Evolutionary conservation across 2,329 filamentous ascomycete species (phyloP), one percentile per base, ranked within the genome.

Genomic region (Fusarium sublunatum): DNA sequence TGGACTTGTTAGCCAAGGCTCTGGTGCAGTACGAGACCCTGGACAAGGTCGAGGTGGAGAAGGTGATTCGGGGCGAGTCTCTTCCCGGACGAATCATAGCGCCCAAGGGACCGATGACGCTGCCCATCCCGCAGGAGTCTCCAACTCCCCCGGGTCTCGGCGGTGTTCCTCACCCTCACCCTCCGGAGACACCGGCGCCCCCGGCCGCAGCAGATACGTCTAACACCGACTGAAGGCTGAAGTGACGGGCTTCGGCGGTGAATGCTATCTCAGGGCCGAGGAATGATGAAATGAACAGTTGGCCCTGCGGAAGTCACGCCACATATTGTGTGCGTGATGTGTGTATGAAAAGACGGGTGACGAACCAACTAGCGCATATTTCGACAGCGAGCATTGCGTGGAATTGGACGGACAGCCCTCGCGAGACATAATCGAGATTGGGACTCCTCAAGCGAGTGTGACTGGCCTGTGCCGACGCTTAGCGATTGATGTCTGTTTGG

Each of bases 11-110:
- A 9, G 94, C 95, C 26, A 88, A 93, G 72, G 95, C 93, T 6
- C 83, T 99, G 9, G 88, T 99, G 31, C 89, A 97, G 76, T 98
- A 97, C 76, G 95, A 99, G 81, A 97, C 93, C 0, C 80, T 99
- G 47, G 90, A 91, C 75, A 91, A 90, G 76, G 88, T 90, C 4
- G 95, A 99, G 76, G 96, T 98, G 63, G 88, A 93, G 76, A 92
- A 91, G 80, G 91, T 98, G 6, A 88, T 99, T 64, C 87, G 86
- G 48, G 95, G 95, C 32, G 92, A 97, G 78, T 89, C 91, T 73
- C 81, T 99, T 34, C 82, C 88, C 1, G 84, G 86, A 41, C 91
- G 91, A 58, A 78, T 72, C 38, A 70, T 73, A 11, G 67, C 94
- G 13, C 92, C 92, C 0, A 78, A 76, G 55, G 78, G 78, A 4